Conservation (phyloP, 495 filamentous ascomycete species). For the Talaromyces stipitatus region DNA sequence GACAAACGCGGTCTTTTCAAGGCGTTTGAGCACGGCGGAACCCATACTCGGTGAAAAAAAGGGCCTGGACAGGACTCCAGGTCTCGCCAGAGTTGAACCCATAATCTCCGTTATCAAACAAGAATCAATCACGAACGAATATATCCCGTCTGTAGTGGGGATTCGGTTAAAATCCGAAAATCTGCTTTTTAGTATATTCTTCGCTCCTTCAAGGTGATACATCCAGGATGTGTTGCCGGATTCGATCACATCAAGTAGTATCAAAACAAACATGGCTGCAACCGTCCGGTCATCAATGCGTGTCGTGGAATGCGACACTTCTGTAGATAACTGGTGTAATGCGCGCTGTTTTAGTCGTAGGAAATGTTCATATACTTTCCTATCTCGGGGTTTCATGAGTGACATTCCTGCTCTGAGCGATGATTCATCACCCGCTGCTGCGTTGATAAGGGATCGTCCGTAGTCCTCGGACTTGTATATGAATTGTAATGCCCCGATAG, state of each 20-base stretch:
- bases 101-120: constrained; percentile 42
- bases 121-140: constrained; percentile 35
- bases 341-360: constrained; percentile 36
- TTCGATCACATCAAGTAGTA: constrained; percentile 36
- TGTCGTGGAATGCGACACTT: constrained; percentile 25
- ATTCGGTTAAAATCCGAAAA: constrained; percentile 11
- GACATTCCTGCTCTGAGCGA: background rate
- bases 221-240: constrained; percentile 41
- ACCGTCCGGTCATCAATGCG: constrained; percentile 34
- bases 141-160: constrained; percentile 28
- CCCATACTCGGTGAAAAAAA: constrained; percentile 36
- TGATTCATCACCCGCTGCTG: constrained; percentile 2
- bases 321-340: constrained; percentile 30
- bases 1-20: constrained; percentile 42
- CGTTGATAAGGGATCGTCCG: background rate
- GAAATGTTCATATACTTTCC: constrained; percentile 33
- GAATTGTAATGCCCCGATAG: constrained; percentile 37
- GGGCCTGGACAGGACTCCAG: constrained; percentile 35
- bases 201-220: constrained; percentile 40
- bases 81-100: constrained; percentile 40
- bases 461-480: constrained; percentile 24
- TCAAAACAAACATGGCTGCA: constrained; percentile 35
- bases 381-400: constrained; percentile 12
- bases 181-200: constrained; percentile 29
- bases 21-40: constrained; percentile 31